Evolutionary conservation across 768 basidiomycete species (phyloP).

Genomic region (Daedaleopsis nitida): DNA sequence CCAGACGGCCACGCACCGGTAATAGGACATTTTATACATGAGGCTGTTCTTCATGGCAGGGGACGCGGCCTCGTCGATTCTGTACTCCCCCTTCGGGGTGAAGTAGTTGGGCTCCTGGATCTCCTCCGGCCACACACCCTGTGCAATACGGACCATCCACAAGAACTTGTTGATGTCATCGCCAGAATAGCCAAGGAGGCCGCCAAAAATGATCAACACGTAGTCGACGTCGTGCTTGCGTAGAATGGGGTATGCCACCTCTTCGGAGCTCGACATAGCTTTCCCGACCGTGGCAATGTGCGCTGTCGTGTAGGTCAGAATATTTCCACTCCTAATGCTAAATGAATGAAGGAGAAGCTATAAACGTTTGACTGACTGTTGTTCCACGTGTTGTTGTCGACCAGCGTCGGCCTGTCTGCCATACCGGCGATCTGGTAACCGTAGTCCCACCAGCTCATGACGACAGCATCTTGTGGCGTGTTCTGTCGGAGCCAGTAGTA

Average conservation of each 20-base stretch:
- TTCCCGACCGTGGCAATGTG: constrained; percentile 99
- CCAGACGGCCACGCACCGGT: constrained; percentile 55
- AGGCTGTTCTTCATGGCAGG: constrained; percentile 90
- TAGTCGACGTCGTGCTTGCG: constrained; percentile 98
- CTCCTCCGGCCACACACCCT: constrained; percentile 98
- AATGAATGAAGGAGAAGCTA: neutral
- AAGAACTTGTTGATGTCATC: constrained; percentile 99
- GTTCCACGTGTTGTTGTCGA: constrained; percentile 99
- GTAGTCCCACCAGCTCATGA: constrained; percentile 99
- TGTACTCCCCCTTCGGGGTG: constrained; percentile 90
- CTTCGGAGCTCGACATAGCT: constrained; percentile 93
- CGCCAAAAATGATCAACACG: constrained; percentile 96
- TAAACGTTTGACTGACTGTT: constrained; percentile 68
- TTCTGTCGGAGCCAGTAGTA: constrained; percentile 99
- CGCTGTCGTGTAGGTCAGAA: constrained; percentile 45
- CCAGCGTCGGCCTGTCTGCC: constrained; percentile 94
- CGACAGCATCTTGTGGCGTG: constrained; percentile 87
- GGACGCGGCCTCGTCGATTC: constrained; percentile 83
- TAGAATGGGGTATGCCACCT: constrained; percentile 95
- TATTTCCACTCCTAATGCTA: neutral
- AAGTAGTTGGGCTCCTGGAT: constrained; percentile 96
- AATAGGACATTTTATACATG: constrained; percentile 99
- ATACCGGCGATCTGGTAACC: constrained; percentile 99
- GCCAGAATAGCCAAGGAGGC: constrained; percentile 93
- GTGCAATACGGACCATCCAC: constrained; percentile 96